Base-by-base conservation (phyloP, 768 basidiomycete genomes). In the Leccinum boreale region DNA sequence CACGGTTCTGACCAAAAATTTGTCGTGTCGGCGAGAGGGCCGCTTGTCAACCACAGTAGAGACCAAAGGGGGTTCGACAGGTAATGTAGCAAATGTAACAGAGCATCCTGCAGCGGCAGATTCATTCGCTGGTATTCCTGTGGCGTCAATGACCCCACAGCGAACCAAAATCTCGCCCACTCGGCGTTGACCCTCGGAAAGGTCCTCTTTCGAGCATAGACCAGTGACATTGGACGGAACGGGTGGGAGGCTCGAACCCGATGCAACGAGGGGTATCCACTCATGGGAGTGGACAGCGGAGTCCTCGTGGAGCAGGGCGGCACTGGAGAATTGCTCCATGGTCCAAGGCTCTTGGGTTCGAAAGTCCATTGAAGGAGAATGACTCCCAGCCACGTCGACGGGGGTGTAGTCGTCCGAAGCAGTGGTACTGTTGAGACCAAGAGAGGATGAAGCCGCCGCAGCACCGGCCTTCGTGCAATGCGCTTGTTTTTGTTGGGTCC, bases 121-220 rank as follows among this genome's bases (percentile, higher is more conserved):
- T 21, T 58, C 53, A 5, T 33, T 36, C 21, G 52, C 24, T 15
- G 36, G 44, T 23, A 33, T 50, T 39, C 54, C 55, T 15, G 58
- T 31, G 51, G 44, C 56, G n/a, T 50, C 7, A 14, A 63, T 60
- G 45, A 65, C 60, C 26, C 67, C 63, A 49, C 55, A 67, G 29
- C 58, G 67, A 15, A 55, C 57, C 28, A 71, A 54, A 52, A 62
- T 63, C 53, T 62, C 59, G 45, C 65, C 58, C 26, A 59, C 58
- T 42, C 59, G 61, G 48, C 56, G 60, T 47, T 55, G 62, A 31
- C 62, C 71, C 36, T 61, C 59, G 12, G 50, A 58, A 52, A 63
- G 58, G 21, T 59, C 58, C 19, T 60, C 53, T 5, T 4, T 15
- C 5, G 55, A 50, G 24, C 19, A 55, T 29, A 36, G 49, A n/a